Conservation (phyloP, 2,329 filamentous ascomycete genomes). For the Fusarium verrucosum region DNA sequence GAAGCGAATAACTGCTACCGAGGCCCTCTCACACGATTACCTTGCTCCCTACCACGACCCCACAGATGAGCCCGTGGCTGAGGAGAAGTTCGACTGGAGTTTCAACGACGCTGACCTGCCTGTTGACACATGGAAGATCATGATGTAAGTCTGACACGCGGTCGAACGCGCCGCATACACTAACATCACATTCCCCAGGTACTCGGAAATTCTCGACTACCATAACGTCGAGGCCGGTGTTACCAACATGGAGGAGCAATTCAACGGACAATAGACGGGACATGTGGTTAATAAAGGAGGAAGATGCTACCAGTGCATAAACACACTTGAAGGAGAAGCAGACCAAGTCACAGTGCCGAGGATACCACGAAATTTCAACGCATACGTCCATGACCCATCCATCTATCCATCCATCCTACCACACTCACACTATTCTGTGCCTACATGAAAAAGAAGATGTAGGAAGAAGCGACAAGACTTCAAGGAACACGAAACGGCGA, state of each 20-base stretch:
- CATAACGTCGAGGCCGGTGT: constrained; percentile 81
- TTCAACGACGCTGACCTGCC: constrained; percentile 98
- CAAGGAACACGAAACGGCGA: constrained; percentile 10
- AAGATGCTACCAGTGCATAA: constrained; percentile 32
- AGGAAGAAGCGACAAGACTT: constrained; percentile 22
- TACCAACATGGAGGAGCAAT: constrained; percentile 52
- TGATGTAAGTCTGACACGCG: constrained; percentile 77
- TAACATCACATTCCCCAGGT: constrained; percentile 66
- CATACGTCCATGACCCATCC: constrained; percentile 30
- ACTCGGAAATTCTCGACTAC: constrained; percentile 98
- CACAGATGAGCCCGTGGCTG: constrained; percentile 91
- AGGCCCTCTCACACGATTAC: constrained; percentile 91
- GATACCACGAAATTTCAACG: constrained; percentile 51
- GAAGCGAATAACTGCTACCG: constrained; percentile 87
- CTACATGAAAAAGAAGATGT: constrained; percentile 28
- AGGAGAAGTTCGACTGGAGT: constrained; percentile 99
- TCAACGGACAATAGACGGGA: constrained; percentile 49
- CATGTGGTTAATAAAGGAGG: constrained; percentile 48
- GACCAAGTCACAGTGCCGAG: constrained; percentile 41
- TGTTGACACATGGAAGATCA: constrained; percentile 99
- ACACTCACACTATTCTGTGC: constrained; percentile 27
- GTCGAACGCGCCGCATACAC: neutral
- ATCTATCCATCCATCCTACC: constrained; percentile 16
- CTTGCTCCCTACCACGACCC: constrained; percentile 97
- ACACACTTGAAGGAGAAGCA: constrained; percentile 33